Conservation (phyloP, 2,329 filamentous ascomycete species). For the Lachnum nothofagi region DNA sequence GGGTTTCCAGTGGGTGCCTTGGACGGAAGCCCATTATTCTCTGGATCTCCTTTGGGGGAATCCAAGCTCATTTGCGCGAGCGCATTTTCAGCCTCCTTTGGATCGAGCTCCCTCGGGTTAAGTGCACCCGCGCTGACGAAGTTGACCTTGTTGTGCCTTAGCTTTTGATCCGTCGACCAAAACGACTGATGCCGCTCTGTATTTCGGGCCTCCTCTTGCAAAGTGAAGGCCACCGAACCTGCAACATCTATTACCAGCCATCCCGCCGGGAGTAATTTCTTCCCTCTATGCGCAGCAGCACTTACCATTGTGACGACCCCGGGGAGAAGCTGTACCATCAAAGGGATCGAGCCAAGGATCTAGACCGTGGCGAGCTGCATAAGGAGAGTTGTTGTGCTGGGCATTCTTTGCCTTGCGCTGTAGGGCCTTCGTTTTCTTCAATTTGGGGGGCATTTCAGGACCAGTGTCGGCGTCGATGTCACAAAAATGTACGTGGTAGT, state of each 20-base stretch:
- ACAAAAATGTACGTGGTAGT: not conserved
- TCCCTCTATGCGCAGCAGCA: no score
- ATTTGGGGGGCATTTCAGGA: slow-evolving; percentile 4
- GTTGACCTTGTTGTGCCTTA: slow-evolving; percentile 50
- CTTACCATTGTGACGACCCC: slow-evolving; percentile 17
- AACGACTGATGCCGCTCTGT: slow-evolving; percentile 46
- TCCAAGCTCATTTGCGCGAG: slow-evolving; percentile 25
- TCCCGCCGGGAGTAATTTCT: no score
- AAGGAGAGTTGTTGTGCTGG: slow-evolving; percentile 11
- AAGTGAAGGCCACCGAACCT: slow-evolving; percentile 24
- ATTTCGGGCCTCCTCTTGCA: slow-evolving; percentile 55
- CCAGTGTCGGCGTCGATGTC: no score
- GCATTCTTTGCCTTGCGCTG: slow-evolving; percentile 2
- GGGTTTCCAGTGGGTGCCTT: not conserved
- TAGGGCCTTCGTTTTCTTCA: not conserved
- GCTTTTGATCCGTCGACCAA: slow-evolving; percentile 43
- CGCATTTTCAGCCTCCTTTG: slow-evolving; percentile 27
- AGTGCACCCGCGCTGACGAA: slow-evolving; percentile 57
- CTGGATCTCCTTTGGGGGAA: not conserved
- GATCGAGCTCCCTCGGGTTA: slow-evolving; percentile 29
- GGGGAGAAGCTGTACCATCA: slow-evolving; percentile 15
- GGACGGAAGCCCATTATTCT: not conserved
- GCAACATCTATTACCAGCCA: no score
- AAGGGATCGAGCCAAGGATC: slow-evolving; percentile 23
- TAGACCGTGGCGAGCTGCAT: not conserved